Percentiles rank a stretch among this genome's conserved stretches.
These are phyloP conservation scores for Trichophyton benhamiae DNA, from an alignment of 2,329 filamentous ascomycete species.

Conservation along the genomic window DNA sequence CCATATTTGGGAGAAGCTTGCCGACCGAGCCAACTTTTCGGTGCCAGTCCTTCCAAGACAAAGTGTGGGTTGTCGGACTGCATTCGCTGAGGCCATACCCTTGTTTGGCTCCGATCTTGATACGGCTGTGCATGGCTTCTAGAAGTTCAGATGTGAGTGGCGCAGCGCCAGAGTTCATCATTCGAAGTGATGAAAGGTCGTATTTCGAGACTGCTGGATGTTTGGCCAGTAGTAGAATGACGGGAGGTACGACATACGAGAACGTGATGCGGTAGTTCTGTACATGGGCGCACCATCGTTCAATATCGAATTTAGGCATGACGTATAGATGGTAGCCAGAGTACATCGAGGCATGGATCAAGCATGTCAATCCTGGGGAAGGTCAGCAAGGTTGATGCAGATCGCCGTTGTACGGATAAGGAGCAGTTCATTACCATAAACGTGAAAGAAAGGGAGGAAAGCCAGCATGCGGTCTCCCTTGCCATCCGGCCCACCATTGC, in stretches of 20 bases:
- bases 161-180: slow-evolving; percentile 79
- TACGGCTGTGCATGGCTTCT: slow-evolving; percentile 58
- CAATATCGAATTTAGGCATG: slow-evolving; percentile 70
- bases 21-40: slow-evolving; percentile 68
- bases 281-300: slow-evolving; percentile 63
- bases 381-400: slow-evolving; percentile 4
- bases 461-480: slow-evolving; percentile 62
- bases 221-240: slow-evolving; percentile 70
- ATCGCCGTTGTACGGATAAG: background rate
- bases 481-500: slow-evolving; percentile 47
- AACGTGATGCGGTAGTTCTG: slow-evolving; percentile 66
- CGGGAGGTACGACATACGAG: slow-evolving; percentile 70
- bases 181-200: slow-evolving; percentile 63
- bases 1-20: slow-evolving; percentile 62
- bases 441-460: slow-evolving; percentile 81
- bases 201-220: slow-evolving; percentile 67
- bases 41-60: slow-evolving; percentile 64
- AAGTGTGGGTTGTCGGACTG: slow-evolving; percentile 63
- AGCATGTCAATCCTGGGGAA: slow-evolving; percentile 51
- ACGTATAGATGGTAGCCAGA: slow-evolving; percentile 55
- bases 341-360: slow-evolving; percentile 57
- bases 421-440: slow-evolving; percentile 53
- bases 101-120: slow-evolving; percentile 75
- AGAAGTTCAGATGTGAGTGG: slow-evolving; percentile 73
- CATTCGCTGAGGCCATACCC: slow-evolving; percentile 87